phyloP scores from a whole-genome alignment of 2,329 filamentous ascomycete genomes.

The Calycina marina region DNA sequence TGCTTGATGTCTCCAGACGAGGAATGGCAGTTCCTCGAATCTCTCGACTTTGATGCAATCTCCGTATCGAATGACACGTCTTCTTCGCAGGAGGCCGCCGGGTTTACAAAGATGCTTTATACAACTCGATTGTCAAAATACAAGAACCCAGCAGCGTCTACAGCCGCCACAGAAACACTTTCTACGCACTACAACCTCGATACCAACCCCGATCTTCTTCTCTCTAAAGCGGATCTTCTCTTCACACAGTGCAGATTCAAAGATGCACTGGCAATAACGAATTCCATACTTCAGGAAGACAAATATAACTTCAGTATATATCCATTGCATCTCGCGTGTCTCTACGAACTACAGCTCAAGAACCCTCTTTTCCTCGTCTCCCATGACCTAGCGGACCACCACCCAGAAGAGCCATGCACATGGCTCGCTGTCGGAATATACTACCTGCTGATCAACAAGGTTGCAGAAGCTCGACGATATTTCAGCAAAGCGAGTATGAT shows the following conservation, averaged over 20 bases:
- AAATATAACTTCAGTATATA: constrained; percentile 83
- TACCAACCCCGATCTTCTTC: constrained; percentile 75
- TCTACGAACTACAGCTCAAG: constrained; percentile 75
- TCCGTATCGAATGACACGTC: constrained; percentile 48
- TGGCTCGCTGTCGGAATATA: constrained; percentile 94
- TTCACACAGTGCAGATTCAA: constrained; percentile 92
- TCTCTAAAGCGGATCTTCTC: constrained; percentile 78
- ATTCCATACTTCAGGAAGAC: constrained; percentile 66
- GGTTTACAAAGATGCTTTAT: constrained; percentile 93
- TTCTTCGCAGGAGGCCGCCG: constrained; percentile 68
- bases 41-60: constrained; percentile 77
- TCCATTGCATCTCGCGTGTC: constrained; percentile 78
- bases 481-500: constrained; percentile 97
- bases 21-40: constrained; percentile 57
- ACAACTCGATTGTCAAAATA: constrained; percentile 94
- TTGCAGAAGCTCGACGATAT: constrained; percentile 85
- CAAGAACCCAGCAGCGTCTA: constrained; percentile 70
- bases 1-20: constrained; percentile 68
- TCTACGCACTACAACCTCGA: constrained; percentile 86
- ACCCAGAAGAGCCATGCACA: constrained; percentile 79
- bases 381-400: constrained; percentile 82
- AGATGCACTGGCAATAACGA: constrained; percentile 73
- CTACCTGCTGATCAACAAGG: constrained; percentile 78
- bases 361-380: constrained; percentile 84
- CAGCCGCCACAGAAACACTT: constrained; percentile 74